Conservation (phyloP, 2,329 filamentous ascomycete species). For the Stromatinia cepivora region DNA sequence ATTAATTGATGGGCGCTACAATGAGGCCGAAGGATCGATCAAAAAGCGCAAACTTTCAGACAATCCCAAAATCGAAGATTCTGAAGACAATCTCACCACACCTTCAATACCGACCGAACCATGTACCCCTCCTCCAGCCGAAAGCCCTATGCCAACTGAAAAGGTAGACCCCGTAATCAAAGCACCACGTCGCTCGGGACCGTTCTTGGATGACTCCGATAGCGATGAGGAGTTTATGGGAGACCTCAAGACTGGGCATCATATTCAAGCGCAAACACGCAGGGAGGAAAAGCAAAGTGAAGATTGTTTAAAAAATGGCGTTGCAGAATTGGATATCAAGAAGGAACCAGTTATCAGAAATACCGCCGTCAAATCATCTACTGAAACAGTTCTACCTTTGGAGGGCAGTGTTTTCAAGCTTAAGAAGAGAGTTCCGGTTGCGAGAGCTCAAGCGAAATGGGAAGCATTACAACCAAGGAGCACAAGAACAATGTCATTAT, state of each 20-base stretch:
- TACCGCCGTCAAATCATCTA: conserved; percentile 26
- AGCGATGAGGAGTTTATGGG: conserved; percentile 47
- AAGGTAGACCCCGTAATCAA: conserved; percentile 21
- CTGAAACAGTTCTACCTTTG: conserved; percentile 18
- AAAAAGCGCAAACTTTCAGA: conserved; percentile 47
- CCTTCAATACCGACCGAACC: conserved; percentile 11
- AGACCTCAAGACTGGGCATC: not conserved
- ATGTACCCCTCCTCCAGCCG: conserved; percentile 2
- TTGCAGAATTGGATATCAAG: conserved; percentile 21
- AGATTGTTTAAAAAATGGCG: conserved; percentile 25
- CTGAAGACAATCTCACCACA: conserved; percentile 11
- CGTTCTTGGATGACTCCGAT: conserved; percentile 72
- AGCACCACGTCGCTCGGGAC: conserved; percentile 48
- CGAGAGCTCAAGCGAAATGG: conserved; percentile 37
- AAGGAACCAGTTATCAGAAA: conserved; percentile 28
- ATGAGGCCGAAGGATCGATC: conserved; percentile 43
- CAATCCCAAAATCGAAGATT: not conserved
- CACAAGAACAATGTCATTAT: conserved; percentile 7
- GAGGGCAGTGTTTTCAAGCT: conserved; percentile 22
- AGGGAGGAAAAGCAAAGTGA: not conserved
- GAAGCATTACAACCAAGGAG: conserved; percentile 35
- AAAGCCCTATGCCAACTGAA: conserved; percentile 1
- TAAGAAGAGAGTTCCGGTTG: conserved; percentile 32
- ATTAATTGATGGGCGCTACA: conserved; percentile 40
- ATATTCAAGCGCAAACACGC: not conserved